phyloP scores from a whole-genome alignment of 768 basidiomycete genomes.

The Phallus indusiatus region DNA sequence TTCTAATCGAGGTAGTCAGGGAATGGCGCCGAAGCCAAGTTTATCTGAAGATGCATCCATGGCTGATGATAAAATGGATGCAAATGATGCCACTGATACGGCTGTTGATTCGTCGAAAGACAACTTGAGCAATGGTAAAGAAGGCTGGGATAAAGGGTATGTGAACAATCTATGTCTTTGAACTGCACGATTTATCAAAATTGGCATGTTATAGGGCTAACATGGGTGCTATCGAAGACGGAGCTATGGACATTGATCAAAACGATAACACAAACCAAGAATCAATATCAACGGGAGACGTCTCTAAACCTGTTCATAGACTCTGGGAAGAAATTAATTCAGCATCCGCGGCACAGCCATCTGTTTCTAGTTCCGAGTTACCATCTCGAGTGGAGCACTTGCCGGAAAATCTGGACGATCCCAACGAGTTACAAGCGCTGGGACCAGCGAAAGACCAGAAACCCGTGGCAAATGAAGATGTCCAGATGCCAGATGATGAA shows the following conservation, averaged over 20 bases:
- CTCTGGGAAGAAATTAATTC: background rate
- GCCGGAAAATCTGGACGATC: constrained; percentile 48
- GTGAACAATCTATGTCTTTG: background rate
- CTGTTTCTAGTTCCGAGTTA: background rate
- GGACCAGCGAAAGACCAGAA: constrained; percentile 83
- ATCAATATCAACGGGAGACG: background rate
- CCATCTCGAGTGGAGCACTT: constrained; percentile 54
- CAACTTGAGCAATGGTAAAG: background rate
- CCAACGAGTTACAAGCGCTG: constrained; percentile 77
- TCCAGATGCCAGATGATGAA: constrained; percentile 64
- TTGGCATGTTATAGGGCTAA: background rate
- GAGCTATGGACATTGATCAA: constrained; percentile 16
- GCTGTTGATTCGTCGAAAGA: background rate
- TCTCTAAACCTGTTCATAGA: background rate
- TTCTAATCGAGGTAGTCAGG: background rate
- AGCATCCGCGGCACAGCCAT: background rate
- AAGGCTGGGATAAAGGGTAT: background rate
- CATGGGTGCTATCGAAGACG: constrained; percentile 5
- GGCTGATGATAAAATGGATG: background rate
- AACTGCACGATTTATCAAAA: background rate
- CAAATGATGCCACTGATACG: background rate
- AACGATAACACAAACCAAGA: background rate
- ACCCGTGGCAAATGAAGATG: constrained; percentile 69
- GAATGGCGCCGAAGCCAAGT: background rate
- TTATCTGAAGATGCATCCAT: background rate